A percentile compares a stretch with the other conserved stretches of the same genome.
phyloP scores from a whole-genome alignment of 352 stramenopile genomes.

The Pythium sukuiense region DNA sequence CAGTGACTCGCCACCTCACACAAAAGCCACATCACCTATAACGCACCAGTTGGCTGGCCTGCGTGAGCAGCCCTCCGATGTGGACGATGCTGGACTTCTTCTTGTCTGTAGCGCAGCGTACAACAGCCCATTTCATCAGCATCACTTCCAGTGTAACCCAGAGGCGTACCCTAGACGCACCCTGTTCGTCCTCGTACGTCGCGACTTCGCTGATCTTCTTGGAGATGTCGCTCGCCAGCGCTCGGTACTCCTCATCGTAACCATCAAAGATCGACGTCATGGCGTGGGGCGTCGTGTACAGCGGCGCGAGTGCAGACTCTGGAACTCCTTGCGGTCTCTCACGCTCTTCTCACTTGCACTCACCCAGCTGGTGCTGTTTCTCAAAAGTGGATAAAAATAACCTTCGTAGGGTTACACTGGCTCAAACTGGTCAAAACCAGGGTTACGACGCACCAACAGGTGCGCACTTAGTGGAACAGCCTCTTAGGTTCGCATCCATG shows the following conservation, averaged over 20 bases:
- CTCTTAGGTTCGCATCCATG: slow-evolving; percentile 21
- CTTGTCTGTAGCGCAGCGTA: slow-evolving; percentile 50
- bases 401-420: slow-evolving; percentile 10
- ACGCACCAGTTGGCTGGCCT: slow-evolving; percentile 78
- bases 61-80: slow-evolving; percentile 75
- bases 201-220: slow-evolving; percentile 88
- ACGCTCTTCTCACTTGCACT: slow-evolving; percentile 10
- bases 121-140: slow-evolving; percentile 1
- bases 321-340: not conserved
- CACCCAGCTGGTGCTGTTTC: slow-evolving; percentile 3
- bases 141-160: not conserved
- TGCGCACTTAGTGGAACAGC: slow-evolving; percentile 4
- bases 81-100: slow-evolving; percentile 85
- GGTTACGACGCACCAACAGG: not conserved
- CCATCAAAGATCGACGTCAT: slow-evolving; percentile 90
- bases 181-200: slow-evolving; percentile 83
- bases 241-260: slow-evolving; percentile 88
- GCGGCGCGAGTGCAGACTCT: not conserved
- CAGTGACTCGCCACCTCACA: not conserved
- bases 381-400: slow-evolving; percentile 25
- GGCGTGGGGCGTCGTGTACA: not conserved
- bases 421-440: slow-evolving; percentile 13
- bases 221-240: slow-evolving; percentile 83
- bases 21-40: not conserved
- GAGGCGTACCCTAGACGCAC: slow-evolving; percentile 22